Percentiles rank a stretch among this genome's conserved stretches.
Conservation (phyloP, 1,284 basidiomycete genomes). For the Cutaneotrichosporon mucoides region DNA sequence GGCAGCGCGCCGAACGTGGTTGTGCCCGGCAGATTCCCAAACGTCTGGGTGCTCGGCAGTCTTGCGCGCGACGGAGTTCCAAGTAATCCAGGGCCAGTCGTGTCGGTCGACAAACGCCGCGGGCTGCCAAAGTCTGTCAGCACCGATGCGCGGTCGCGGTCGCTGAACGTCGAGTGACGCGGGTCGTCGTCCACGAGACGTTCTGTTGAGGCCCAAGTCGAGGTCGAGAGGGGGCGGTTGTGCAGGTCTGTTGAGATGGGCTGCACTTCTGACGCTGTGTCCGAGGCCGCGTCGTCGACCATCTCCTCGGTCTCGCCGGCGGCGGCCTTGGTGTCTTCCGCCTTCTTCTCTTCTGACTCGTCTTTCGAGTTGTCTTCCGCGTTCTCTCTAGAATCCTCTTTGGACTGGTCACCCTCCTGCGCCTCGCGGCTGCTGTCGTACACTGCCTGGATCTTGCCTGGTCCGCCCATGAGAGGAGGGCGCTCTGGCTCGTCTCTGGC, state of each 20-base stretch:
- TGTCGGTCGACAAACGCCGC: too few species aligned
- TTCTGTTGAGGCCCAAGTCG: not conserved
- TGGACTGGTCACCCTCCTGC: not conserved
- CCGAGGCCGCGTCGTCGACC: not conserved
- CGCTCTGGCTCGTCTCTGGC: not conserved
- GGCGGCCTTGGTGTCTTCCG: not conserved
- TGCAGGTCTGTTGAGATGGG: not conserved
- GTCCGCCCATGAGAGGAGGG: too few species aligned
- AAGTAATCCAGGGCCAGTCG: not conserved
- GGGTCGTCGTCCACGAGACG: not conserved
- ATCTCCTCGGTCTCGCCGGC: not conserved
- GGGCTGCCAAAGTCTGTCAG: too few species aligned
- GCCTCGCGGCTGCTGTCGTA: too few species aligned
- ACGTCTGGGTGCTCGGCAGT: constrained; percentile 1
- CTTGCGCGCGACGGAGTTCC: not conserved
- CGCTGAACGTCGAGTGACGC: too few species aligned
- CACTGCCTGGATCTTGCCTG: too few species aligned
- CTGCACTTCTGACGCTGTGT: not conserved
- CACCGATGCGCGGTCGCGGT: too few species aligned
- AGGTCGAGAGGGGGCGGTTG: not conserved
- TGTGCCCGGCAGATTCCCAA: not conserved
- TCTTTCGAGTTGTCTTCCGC: not conserved
- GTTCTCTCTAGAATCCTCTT: not conserved
- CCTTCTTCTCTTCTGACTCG: not conserved
- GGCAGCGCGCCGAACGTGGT: not conserved